Conservation (phyloP, 352 stramenopile species). For the Phytophthora vignae region DNA sequence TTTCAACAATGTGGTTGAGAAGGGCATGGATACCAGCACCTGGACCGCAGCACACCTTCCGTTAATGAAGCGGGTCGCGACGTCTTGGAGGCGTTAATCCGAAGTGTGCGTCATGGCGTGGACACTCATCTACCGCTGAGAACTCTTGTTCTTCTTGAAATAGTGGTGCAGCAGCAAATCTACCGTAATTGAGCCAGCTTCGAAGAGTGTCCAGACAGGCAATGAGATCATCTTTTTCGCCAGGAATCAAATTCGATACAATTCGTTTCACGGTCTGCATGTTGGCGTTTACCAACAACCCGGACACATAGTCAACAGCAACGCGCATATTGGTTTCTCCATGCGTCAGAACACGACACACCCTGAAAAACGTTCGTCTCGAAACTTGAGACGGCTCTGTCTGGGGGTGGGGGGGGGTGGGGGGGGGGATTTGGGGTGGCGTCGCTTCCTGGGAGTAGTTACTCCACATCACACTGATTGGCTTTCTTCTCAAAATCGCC, state of each 20-base stretch:
- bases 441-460: background rate
- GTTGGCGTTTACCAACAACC: conserved; percentile 5
- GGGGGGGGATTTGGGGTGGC: background rate
- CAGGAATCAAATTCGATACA: background rate
- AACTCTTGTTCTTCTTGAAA: too few relatives aligned
- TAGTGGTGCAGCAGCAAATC: background rate
- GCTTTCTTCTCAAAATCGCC: background rate
- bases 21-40: too few relatives aligned
- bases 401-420: too few relatives aligned
- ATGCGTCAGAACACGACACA: conserved; percentile 9
- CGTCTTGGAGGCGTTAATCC: too few relatives aligned
- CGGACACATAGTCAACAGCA: conserved; percentile 7
- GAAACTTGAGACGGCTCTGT: background rate
- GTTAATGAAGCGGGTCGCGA: too few relatives aligned
- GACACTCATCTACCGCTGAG: too few relatives aligned
- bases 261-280: conserved; percentile 2
- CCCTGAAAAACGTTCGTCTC: background rate
- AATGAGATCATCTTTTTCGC: background rate
- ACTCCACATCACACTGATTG: background rate
- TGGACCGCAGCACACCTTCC: too few relatives aligned
- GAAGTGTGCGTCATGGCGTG: too few relatives aligned
- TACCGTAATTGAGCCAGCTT: conserved; percentile 11
- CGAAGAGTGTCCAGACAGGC: background rate
- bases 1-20: too few relatives aligned
- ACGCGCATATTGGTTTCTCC: background rate